Evolutionary conservation across 768 basidiomycete species (phyloP).

Genomic region (Macrolepiota albuminosa): DNA sequence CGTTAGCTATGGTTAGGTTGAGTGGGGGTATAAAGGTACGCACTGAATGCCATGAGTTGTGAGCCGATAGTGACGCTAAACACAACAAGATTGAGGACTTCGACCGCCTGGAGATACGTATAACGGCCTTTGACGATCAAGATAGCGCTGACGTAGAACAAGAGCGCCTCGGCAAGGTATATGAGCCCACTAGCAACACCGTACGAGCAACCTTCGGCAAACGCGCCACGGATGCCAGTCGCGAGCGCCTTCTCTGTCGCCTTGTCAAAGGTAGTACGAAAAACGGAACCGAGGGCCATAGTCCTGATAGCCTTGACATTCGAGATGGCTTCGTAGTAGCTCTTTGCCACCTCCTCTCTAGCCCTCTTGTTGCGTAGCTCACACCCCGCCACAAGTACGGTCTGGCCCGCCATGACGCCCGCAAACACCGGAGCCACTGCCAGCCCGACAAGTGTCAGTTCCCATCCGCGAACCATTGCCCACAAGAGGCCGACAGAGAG

Average conservation of each 20-base stretch:
- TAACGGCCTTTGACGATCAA: conserved; percentile 79
- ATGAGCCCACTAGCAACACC: conserved; percentile 81
- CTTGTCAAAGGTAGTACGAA: conserved; percentile 62
- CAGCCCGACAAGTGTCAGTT: conserved; percentile 86
- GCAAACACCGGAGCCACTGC: conserved; percentile 85
- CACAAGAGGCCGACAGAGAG: conserved; percentile 79
- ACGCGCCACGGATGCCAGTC: conserved; percentile 76
- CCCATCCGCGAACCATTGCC: conserved; percentile 88
- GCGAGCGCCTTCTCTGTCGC: conserved; percentile 56
- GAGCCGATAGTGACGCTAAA: conserved; percentile 92
- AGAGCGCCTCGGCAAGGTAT: conserved; percentile 83
- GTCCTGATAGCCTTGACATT: conserved; percentile 85
- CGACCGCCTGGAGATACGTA: conserved; percentile 83
- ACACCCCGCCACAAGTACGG: conserved; percentile 61
- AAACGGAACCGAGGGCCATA: conserved; percentile 78
- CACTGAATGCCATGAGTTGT: conserved; percentile 90
- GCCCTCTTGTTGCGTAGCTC: conserved; percentile 81
- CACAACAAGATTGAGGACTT: conserved; percentile 86
- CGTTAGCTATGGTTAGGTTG: neutral
- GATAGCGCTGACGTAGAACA: conserved; percentile 90
- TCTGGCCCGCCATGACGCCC: conserved; percentile 68
- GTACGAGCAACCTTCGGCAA: conserved; percentile 80
- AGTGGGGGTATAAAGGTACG: conserved; percentile 26
- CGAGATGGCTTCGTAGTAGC: conserved; percentile 80
- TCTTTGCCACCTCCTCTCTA: conserved; percentile 79